Base-by-base conservation (phyloP, 2,329 filamentous ascomycete species). In the Ophiostoma sp. region DNA sequence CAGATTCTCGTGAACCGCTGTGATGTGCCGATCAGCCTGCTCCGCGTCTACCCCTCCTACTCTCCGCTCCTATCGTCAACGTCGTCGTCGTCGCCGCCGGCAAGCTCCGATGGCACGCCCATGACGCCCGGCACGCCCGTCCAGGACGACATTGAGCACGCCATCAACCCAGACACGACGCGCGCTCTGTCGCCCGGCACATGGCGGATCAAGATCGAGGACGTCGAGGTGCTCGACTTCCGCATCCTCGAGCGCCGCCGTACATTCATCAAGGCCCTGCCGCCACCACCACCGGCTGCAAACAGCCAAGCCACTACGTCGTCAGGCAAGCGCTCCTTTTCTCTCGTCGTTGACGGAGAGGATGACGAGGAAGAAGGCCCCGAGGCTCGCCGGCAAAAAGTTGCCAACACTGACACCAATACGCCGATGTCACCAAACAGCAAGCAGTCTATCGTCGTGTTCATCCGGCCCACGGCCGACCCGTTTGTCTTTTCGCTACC, bases 1-100 rank as follows among this genome's bases (percentile, higher is more conserved):
- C 80, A 85, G 72, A 84, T 87, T 69, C 80, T 87, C 40, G 75
- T 81, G 66, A 87, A 86, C 75, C 80, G 79, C 69, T 85, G 84
- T 16, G 82, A 86, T 49, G 78, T 82, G 1, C 84, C 84, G 60
- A 82, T 87, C 67, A 77, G 77, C 38, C 77, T 87, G 42, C 78
- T 80, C 27, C 79, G 81, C 66, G 73, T 82, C 66, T 83, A 81
- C 27, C 77, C 40, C 58, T 42, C 38, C 58, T 9, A n/a, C 27
- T 58, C 44, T 2, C 14, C 47, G 5, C 58, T 60, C 12, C 27
- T 60, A n/a, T 55, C 14, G 4, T 60, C 40, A 42, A 14, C 38
- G 6, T 44, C 41, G 41, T n/a, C 38, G 14, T 79, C 68, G 14
- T 75, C 76, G 42, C 76, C 78, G 3, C 71, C 75, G 16, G 76